Percentiles rank a stretch among this genome's conserved stretches.
These are phyloP conservation scores for Yarrowia galli DNA, from an alignment of 1,139 yeast genomes.

Conservation along the genomic window DNA sequence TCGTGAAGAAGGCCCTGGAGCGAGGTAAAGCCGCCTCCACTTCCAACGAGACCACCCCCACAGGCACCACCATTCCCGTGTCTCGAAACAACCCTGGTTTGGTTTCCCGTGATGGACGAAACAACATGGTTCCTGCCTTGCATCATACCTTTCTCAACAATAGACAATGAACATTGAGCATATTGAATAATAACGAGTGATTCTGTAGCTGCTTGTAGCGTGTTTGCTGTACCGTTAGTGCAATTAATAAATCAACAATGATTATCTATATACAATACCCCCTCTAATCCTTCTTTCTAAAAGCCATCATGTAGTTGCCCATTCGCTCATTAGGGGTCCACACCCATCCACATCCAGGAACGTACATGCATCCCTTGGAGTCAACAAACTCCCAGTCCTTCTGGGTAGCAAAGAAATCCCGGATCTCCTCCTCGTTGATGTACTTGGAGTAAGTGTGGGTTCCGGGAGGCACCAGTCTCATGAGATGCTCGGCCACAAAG, in stretches of 20 bases:
- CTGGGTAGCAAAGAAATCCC: slow-evolving; percentile 64
- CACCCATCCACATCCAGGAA: slow-evolving; percentile 88
- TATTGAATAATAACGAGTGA: neutral
- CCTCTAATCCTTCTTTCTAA: slow-evolving; percentile 49
- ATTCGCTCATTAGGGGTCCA: slow-evolving; percentile 64
- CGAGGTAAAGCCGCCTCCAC: neutral
- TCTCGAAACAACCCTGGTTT: neutral
- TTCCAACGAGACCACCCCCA: slow-evolving; percentile 3
- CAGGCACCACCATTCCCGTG: slow-evolving; percentile 6
- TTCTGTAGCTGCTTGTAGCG: neutral
- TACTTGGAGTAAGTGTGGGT: slow-evolving; percentile 90
- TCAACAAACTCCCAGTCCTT: slow-evolving; percentile 64
- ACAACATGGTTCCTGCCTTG: slow-evolving; percentile 29
- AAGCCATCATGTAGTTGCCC: slow-evolving; percentile 92
- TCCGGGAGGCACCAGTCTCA: slow-evolving; percentile 85
- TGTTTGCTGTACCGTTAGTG: too few species aligned
- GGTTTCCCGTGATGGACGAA: slow-evolving; percentile 24
- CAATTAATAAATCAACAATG: neutral
- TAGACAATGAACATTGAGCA: slow-evolving; percentile 36
- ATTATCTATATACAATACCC: slow-evolving; percentile 20
- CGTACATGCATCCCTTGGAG: slow-evolving; percentile 78
- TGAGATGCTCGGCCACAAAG: slow-evolving; percentile 81
- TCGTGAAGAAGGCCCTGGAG: slow-evolving; percentile 47
- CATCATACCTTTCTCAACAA: slow-evolving; percentile 25
- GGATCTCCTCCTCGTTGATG: slow-evolving; percentile 76